phyloP scores from a whole-genome alignment of 768 basidiomycete species.

The Gelatoporia subvermispora region DNA sequence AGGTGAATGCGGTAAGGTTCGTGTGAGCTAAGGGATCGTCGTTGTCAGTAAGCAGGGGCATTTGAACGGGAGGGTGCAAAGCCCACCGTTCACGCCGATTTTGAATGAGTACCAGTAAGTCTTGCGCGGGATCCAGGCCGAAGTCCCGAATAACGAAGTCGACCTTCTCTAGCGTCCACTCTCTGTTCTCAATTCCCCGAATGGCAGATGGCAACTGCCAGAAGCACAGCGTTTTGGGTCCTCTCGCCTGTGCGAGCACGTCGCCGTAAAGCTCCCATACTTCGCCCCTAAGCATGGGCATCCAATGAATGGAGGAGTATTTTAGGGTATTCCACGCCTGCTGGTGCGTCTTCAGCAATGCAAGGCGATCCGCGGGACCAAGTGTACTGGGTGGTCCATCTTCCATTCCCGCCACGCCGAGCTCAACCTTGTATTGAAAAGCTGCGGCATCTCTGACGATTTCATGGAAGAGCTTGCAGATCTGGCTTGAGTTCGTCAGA shows the following conservation, averaged over 20 bases:
- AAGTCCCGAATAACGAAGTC: slow-evolving; percentile 47
- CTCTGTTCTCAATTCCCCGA: slow-evolving; percentile 40
- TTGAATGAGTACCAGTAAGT: slow-evolving; percentile 53
- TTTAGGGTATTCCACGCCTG: slow-evolving; percentile 16
- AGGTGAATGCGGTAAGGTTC: slow-evolving; percentile 30
- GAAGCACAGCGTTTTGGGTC: slow-evolving; percentile 34
- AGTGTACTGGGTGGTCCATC: slow-evolving; percentile 30
- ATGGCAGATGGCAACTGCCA: slow-evolving; percentile 44
- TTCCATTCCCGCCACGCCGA: slow-evolving; percentile 38
- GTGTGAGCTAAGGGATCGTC: neutral
- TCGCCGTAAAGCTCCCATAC: slow-evolving; percentile 59
- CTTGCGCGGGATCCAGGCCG: slow-evolving; percentile 61
- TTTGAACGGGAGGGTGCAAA: neutral
- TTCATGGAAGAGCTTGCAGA: slow-evolving; percentile 12
- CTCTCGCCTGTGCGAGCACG: slow-evolving; percentile 41
- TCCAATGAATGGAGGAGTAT: slow-evolving; percentile 8
- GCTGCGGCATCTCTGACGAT: slow-evolving; percentile 10
- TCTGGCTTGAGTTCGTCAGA: slow-evolving; percentile 6
- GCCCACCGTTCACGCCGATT: slow-evolving; percentile 13
- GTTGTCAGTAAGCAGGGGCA: neutral
- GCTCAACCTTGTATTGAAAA: slow-evolving; percentile 22
- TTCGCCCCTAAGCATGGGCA: slow-evolving; percentile 39
- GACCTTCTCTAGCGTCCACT: slow-evolving; percentile 36
- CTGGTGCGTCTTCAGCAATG: slow-evolving; percentile 27
- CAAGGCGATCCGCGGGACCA: slow-evolving; percentile 30